phyloP scores from a whole-genome alignment of 768 basidiomycete species.

The Neoboletus brunneissimus region DNA sequence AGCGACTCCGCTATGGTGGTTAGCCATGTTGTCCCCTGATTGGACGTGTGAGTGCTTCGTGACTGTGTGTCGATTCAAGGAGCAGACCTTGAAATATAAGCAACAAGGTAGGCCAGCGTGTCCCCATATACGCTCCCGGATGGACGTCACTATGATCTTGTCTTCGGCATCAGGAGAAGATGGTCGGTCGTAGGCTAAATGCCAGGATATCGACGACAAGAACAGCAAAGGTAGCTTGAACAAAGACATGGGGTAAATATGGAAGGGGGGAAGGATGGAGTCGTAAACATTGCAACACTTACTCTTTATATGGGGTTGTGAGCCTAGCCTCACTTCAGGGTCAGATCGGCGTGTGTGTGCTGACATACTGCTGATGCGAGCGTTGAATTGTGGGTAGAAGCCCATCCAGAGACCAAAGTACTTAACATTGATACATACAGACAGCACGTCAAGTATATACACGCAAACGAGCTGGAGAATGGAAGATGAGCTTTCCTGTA shows the following conservation, averaged over 20 bases:
- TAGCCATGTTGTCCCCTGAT: too few relatives aligned
- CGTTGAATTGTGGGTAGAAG: too few relatives aligned
- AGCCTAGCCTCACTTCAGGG: too few relatives aligned
- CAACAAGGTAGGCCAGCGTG: not conserved
- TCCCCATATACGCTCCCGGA: constrained; percentile 6
- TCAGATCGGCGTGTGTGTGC: too few relatives aligned
- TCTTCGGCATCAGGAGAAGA: not conserved
- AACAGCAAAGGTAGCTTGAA: constrained; percentile 8
- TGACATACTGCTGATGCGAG: too few relatives aligned
- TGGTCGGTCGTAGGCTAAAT: not conserved
- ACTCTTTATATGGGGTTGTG: not conserved
- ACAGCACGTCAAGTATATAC: not conserved
- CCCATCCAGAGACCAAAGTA: too few relatives aligned
- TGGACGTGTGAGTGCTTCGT: not conserved
- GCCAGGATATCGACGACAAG: constrained; percentile 3
- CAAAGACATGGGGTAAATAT: constrained; percentile 3
- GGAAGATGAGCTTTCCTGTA: not conserved
- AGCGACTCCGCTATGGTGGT: not conserved
- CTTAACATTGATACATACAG: too few relatives aligned
- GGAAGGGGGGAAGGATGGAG: not conserved
- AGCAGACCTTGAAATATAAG: not conserved
- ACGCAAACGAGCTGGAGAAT: not conserved
- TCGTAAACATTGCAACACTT: not conserved
- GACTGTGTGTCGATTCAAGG: not conserved
- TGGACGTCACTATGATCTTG: constrained; percentile 1